A percentile compares a stretch with the other conserved stretches of the same genome.
Evolutionary conservation across 257 asterid species (phyloP).

Genomic region (Nicotiana benthamiana): DNA sequence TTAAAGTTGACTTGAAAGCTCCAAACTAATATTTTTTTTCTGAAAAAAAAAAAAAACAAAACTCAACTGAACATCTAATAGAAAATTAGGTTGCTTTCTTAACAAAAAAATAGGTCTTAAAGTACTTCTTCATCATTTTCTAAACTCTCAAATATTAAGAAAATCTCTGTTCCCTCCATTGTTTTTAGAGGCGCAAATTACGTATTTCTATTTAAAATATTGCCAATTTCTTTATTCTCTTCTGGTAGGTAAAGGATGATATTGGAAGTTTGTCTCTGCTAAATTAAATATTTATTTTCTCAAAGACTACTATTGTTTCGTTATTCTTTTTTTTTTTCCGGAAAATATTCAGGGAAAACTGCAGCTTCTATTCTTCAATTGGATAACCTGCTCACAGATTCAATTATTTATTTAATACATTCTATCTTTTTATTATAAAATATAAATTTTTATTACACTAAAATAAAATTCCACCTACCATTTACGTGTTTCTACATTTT

Average conservation of each 20-base stretch:
- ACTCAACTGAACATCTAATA: not conserved
- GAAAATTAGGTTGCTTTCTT: not conserved
- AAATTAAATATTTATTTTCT: not conserved
- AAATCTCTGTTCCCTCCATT: not conserved
- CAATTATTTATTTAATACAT: not conserved
- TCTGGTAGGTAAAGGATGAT: slow-evolving; percentile 1
- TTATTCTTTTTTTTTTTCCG: no score
- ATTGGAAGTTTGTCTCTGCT: not conserved
- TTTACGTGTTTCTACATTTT: not conserved
- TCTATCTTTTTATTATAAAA: not conserved
- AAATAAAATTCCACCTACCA: not conserved
- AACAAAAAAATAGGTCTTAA: not conserved
- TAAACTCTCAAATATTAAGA: not conserved
- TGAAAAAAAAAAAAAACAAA: no score
- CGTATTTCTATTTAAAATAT: not conserved
- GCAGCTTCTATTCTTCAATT: no score
- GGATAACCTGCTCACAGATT: no score
- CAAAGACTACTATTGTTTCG: not conserved
- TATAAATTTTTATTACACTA: not conserved
- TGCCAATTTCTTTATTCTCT: not conserved
- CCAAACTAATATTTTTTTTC: not conserved
- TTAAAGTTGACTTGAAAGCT: not conserved
- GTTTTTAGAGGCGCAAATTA: not conserved
- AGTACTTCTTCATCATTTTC: not conserved
- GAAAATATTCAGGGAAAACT: no score